Evolutionary conservation across 352 stramenopile species (phyloP).

Genomic region (Elongisporangium senticosum): DNA sequence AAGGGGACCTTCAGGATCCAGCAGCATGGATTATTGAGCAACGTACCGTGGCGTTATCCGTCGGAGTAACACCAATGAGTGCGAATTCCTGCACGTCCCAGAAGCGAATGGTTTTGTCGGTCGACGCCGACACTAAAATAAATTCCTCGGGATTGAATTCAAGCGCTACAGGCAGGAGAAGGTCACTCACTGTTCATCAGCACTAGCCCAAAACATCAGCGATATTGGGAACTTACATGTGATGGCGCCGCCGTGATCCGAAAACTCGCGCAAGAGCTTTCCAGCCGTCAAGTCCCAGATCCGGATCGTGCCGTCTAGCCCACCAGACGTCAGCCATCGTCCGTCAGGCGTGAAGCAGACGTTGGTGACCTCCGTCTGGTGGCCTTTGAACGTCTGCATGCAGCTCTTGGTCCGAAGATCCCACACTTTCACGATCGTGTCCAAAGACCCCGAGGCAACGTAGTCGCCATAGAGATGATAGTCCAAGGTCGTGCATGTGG

Average conservation of each 20-base stretch:
- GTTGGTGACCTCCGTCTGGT: constrained; percentile 67
- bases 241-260: constrained; percentile 68
- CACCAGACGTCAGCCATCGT: constrained; percentile 77
- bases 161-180: constrained; percentile 19
- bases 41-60: constrained; percentile 65
- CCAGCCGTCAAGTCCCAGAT: constrained; percentile 84
- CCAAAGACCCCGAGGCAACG: constrained; percentile 70
- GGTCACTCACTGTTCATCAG: background rate
- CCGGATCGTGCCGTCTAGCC: constrained; percentile 65
- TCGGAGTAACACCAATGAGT: constrained; percentile 73
- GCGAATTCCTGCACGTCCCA: constrained; percentile 85
- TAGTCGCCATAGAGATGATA: constrained; percentile 86
- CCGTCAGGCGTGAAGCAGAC: constrained; percentile 79
- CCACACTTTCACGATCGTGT: constrained; percentile 87
- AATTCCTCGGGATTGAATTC: constrained; percentile 87
- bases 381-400: constrained; percentile 85
- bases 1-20: background rate
- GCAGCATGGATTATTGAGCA: background rate
- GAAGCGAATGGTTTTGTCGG: constrained; percentile 76
- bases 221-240: constrained; percentile 19
- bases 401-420: constrained; percentile 80
- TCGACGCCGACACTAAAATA: constrained; percentile 72
- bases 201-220: no score
- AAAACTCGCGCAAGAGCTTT: constrained; percentile 69
- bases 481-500: constrained; percentile 71